Conservation (phyloP, 768 basidiomycete genomes). For the Mrakia frigida region DNA sequence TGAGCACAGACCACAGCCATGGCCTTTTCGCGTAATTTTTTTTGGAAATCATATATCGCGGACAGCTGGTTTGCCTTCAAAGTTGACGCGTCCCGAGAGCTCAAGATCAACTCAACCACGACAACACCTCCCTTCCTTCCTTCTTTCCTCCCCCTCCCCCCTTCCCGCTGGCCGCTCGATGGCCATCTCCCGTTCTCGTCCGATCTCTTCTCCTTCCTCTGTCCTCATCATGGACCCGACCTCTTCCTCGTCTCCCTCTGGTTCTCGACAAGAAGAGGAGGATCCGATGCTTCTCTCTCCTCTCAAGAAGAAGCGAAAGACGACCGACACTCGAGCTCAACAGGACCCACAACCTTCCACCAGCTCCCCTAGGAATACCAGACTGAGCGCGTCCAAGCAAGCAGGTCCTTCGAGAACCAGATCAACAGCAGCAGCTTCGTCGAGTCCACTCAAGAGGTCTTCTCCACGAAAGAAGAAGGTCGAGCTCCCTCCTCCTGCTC, state of each 20-base stretch:
- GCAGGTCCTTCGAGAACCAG: too few relatives aligned
- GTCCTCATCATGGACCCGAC: background rate
- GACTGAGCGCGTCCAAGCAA: background rate
- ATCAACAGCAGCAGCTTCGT: background rate
- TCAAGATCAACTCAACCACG: background rate
- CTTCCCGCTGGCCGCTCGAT: background rate
- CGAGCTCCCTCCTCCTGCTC: background rate
- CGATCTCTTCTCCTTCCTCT: background rate
- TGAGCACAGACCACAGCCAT: too few relatives aligned
- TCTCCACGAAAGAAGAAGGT: background rate
- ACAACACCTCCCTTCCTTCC: background rate
- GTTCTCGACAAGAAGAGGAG: background rate
- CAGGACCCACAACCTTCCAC: too few relatives aligned
- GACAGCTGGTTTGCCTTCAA: background rate
- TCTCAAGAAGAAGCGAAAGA: conserved; percentile 14
- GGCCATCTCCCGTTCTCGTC: background rate
- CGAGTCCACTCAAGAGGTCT: background rate
- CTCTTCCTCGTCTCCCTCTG: background rate
- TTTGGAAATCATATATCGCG: too few relatives aligned
- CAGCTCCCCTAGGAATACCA: background rate
- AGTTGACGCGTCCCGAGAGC: background rate
- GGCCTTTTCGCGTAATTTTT: too few relatives aligned
- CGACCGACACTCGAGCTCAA: background rate
- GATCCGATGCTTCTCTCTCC: conserved; percentile 13
- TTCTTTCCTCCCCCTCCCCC: background rate